Percentiles rank a stretch among this genome's conserved stretches.
Evolutionary conservation across 2,329 filamentous ascomycete genomes (phyloP).

Genomic region (Fusarium coicis): DNA sequence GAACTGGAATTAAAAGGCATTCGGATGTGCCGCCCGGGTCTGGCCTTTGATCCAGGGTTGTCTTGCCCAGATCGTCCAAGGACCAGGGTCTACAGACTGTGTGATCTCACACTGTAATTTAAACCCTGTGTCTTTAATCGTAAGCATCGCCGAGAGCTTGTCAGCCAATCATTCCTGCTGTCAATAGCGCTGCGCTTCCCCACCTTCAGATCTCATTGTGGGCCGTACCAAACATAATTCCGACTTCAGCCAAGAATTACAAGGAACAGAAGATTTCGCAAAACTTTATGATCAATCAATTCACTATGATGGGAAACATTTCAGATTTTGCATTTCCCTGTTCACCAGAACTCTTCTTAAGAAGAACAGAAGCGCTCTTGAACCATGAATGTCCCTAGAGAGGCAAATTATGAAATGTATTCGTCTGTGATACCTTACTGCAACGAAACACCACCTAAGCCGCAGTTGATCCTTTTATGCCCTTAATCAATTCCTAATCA

Average conservation of each 20-base stretch:
- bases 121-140: not conserved
- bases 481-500: too few relatives aligned
- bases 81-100: not conserved
- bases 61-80: not conserved
- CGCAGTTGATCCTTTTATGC: too few relatives aligned
- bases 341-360: too few relatives aligned
- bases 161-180: not conserved
- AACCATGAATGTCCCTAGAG: too few relatives aligned
- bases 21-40: not conserved
- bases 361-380: too few relatives aligned
- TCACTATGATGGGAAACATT: too few relatives aligned
- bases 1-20: not conserved
- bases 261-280: too few relatives aligned
- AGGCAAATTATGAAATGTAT: too few relatives aligned
- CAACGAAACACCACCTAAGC: too few relatives aligned
- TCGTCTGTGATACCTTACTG: too few relatives aligned
- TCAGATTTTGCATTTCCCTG: too few relatives aligned
- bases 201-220: not conserved
- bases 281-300: too few relatives aligned
- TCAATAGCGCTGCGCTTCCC: not conserved
- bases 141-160: slow-evolving; percentile 8
- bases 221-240: slow-evolving; percentile 11
- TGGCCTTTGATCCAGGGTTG: not conserved
- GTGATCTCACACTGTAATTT: not conserved
- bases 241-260: not conserved